Evolutionary conservation across 768 basidiomycete genomes (phyloP).

Genomic region (Cyclocybe cylindracea): DNA sequence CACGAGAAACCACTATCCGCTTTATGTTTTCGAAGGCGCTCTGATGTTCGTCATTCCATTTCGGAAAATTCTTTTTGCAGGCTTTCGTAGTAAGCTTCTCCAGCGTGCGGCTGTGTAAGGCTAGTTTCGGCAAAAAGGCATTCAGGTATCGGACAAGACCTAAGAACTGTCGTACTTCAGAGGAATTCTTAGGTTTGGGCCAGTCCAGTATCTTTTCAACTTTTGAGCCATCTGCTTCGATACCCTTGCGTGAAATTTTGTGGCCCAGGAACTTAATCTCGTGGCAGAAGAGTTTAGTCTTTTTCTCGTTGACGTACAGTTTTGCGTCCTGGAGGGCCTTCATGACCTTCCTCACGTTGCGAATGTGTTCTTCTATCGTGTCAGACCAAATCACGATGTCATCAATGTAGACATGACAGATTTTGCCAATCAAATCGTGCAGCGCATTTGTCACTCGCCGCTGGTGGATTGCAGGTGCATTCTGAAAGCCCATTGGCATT

Average conservation of each 20-base stretch:
- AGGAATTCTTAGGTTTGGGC: too few species aligned
- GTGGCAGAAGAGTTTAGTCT: too few species aligned
- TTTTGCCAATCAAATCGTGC: slow-evolving; percentile 14
- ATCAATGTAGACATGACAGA: slow-evolving; percentile 27
- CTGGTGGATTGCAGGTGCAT: slow-evolving; percentile 32
- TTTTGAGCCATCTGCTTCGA: too few species aligned
- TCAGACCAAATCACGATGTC: slow-evolving; percentile 29
- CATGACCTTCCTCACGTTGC: slow-evolving; percentile 7
- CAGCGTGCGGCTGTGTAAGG: not conserved
- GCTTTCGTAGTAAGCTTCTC: slow-evolving; percentile 3
- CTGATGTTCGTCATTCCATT: slow-evolving; percentile 14
- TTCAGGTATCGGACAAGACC: too few species aligned
- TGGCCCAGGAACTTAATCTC: too few species aligned
- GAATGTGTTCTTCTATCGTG: too few species aligned
- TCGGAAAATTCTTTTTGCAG: not conserved
- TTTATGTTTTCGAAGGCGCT: too few species aligned
- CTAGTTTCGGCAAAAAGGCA: too few species aligned
- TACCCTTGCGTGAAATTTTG: too few species aligned
- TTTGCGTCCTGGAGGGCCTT: not conserved
- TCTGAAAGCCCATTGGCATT: slow-evolving; percentile 32
- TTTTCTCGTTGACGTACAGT: too few species aligned
- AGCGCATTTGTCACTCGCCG: slow-evolving; percentile 24
- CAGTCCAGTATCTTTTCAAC: too few species aligned
- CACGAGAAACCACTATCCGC: slow-evolving; percentile 12
- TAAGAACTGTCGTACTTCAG: too few species aligned